A percentile compares a stretch with the other conserved stretches of the same genome.
These are phyloP conservation scores for Omphalotus guepiniiformis DNA, from an alignment of 768 basidiomycete species.

Conservation along the genomic window DNA sequence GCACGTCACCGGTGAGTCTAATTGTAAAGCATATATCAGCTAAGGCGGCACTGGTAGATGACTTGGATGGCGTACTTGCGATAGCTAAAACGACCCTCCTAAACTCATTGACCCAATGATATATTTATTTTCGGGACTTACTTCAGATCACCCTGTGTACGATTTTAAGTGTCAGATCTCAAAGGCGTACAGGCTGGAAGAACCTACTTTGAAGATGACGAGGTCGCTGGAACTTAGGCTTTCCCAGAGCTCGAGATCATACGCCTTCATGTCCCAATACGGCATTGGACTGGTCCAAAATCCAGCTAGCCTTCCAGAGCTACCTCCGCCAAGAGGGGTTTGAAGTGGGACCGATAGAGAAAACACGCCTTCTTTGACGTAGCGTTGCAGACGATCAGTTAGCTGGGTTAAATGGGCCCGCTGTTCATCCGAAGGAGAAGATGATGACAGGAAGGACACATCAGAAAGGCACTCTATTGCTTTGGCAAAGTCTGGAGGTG, in stretches of 20 bases:
- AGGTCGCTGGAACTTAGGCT: conserved; percentile 53
- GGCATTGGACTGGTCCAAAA: conserved; percentile 78
- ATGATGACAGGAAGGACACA: conserved; percentile 50
- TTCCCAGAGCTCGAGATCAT: conserved; percentile 47
- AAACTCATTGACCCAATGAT: no score
- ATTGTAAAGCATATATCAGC: not conserved
- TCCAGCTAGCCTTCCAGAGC: conserved; percentile 25
- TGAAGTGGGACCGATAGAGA: conserved; percentile 61
- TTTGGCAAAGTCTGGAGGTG: conserved; percentile 74
- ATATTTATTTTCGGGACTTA: no score
- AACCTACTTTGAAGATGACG: conserved; percentile 77
- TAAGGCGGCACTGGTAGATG: no score
- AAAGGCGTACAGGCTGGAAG: not conserved
- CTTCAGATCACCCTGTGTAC: conserved; percentile 81
- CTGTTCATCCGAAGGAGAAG: conserved; percentile 21
- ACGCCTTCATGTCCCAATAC: conserved; percentile 68
- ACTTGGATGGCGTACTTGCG: conserved; percentile 82
- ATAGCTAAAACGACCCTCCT: conserved; percentile 44
- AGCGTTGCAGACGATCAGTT: conserved; percentile 65
- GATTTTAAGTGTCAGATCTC: conserved; percentile 3
- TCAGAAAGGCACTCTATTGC: conserved; percentile 57
- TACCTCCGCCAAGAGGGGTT: conserved; percentile 47
- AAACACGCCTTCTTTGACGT: conserved; percentile 72
- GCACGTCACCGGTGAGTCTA: conserved; percentile 84
- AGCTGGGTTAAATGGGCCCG: conserved; percentile 49